Evolutionary conservation across 2,329 filamentous ascomycete genomes (phyloP).

Genomic region (Knufia fluminis): DNA sequence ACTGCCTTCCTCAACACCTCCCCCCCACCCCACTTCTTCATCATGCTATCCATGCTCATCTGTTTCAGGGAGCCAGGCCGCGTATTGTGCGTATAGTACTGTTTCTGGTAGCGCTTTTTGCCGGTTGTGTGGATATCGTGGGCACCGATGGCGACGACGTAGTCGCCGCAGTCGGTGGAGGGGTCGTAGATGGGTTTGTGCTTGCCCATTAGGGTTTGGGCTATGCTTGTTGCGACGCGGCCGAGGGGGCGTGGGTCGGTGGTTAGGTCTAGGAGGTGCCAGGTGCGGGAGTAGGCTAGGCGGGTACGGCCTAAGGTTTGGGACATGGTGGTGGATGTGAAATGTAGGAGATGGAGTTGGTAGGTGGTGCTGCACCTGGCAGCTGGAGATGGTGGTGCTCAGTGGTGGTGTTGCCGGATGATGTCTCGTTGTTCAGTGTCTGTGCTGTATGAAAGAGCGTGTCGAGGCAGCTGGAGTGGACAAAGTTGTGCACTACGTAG

Average conservation of each 20-base stretch:
- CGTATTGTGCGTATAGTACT: slow-evolving; percentile 91
- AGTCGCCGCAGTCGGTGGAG: slow-evolving; percentile 97
- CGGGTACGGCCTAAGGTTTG: slow-evolving; percentile 57
- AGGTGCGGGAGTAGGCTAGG: slow-evolving; percentile 90
- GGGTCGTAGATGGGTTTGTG: slow-evolving; percentile 98
- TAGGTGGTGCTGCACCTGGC: not conserved
- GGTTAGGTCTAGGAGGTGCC: slow-evolving; percentile 78
- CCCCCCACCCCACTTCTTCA: slow-evolving; percentile 84
- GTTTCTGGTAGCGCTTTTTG: slow-evolving; percentile 86
- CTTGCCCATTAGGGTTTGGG: slow-evolving; percentile 65
- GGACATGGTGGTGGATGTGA: slow-evolving; percentile 1
- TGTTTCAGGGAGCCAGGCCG: slow-evolving; percentile 75
- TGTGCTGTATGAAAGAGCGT: too few species aligned
- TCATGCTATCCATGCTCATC: slow-evolving; percentile 91
- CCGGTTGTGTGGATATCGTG: slow-evolving; percentile 78
- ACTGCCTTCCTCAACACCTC: slow-evolving; percentile 89
- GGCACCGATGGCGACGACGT: slow-evolving; percentile 90
- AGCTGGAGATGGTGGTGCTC: not conserved
- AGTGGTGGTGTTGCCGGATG: not conserved
- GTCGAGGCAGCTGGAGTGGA: not conserved
- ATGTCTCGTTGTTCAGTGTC: too few species aligned
- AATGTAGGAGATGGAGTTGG: not conserved
- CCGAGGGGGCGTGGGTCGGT: slow-evolving; percentile 39
- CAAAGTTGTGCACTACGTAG: too few species aligned
- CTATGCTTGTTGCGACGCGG: slow-evolving; percentile 39